phyloP scores from a whole-genome alignment of 1,284 basidiomycete genomes.

The Austropuccinia psidii region DNA sequence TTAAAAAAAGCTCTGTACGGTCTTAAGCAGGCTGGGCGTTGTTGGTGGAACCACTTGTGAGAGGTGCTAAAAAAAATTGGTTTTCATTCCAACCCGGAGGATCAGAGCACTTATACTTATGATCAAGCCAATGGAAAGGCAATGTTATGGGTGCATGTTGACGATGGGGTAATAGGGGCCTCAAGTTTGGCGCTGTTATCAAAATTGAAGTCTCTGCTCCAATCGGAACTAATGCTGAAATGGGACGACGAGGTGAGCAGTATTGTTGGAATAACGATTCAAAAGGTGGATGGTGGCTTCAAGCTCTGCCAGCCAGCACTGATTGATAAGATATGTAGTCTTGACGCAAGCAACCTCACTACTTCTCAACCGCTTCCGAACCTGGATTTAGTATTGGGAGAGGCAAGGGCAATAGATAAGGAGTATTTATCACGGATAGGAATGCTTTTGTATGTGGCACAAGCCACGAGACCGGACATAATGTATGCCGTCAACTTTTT shows the following conservation, averaged over 20 bases:
- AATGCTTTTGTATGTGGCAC: not conserved
- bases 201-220: not conserved
- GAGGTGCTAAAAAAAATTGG: not conserved
- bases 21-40: not conserved
- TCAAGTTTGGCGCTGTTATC: not conserved
- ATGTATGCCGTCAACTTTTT: no score
- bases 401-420: not conserved
- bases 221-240: not conserved
- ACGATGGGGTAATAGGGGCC: not conserved
- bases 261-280: not conserved
- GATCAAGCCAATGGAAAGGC: not conserved
- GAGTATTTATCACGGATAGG: no score
- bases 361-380: not conserved
- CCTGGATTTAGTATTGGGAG: not conserved
- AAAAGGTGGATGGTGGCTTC: not conserved
- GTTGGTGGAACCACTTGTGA: slow-evolving; percentile 8
- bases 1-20: slow-evolving; percentile 7
- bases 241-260: not conserved
- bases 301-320: not conserved
- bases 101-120: not conserved
- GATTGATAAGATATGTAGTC: not conserved
- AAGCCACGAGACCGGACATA: not conserved
- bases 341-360: not conserved
- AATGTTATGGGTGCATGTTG: slow-evolving; percentile 3
- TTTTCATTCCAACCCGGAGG: not conserved